Percentiles rank a stretch among this genome's conserved stretches.
phyloP scores from a whole-genome alignment of 31 red algal species.

The Bonnemaisonia californica region DNA sequence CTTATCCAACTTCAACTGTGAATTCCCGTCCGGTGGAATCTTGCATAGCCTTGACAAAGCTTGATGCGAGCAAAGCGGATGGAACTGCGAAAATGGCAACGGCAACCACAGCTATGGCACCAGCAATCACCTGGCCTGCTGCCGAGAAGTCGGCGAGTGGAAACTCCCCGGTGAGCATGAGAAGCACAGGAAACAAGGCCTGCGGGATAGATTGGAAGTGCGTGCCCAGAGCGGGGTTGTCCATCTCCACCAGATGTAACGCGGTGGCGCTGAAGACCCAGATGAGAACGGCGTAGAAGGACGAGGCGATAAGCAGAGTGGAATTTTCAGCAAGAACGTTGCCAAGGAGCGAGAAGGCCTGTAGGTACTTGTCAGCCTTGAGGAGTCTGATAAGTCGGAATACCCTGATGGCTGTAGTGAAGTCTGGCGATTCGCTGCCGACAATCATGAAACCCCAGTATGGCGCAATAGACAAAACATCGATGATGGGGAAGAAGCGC shows the following conservation, averaged over 20 bases:
- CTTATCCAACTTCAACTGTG: constrained; percentile 78
- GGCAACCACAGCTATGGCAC: constrained; percentile 75
- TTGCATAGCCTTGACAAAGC: constrained; percentile 92
- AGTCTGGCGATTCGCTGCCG: constrained; percentile 64
- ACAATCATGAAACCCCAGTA: constrained; percentile 58
- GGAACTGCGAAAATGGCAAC: constrained; percentile 89
- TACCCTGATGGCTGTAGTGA: constrained; percentile 81
- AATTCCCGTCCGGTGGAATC: constrained; percentile 69
- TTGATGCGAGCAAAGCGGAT: constrained; percentile 71
- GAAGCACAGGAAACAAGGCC: constrained; percentile 71
- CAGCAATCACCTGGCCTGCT: constrained; percentile 65
- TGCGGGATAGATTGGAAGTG: constrained; percentile 85
- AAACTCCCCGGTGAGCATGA: constrained; percentile 91
- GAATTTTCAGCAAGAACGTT: constrained; percentile 83
- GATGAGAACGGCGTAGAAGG: constrained; percentile 74
- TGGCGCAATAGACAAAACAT: constrained; percentile 77
- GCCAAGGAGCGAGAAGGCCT: constrained; percentile 75
- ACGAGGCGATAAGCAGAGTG: constrained; percentile 78
- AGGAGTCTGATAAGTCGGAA: constrained; percentile 91
- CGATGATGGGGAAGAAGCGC: constrained; percentile 76
- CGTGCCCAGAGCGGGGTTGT: constrained; percentile 75
- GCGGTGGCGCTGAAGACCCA: constrained; percentile 74
- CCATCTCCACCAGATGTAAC: constrained; percentile 64
- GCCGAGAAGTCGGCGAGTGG: constrained; percentile 81
- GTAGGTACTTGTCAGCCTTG: constrained; percentile 89